Evolutionary conservation across 805 yeast genomes (phyloP), one percentile per base, ranked within the genome.

Genomic region (Citeromyces matritensis): DNA sequence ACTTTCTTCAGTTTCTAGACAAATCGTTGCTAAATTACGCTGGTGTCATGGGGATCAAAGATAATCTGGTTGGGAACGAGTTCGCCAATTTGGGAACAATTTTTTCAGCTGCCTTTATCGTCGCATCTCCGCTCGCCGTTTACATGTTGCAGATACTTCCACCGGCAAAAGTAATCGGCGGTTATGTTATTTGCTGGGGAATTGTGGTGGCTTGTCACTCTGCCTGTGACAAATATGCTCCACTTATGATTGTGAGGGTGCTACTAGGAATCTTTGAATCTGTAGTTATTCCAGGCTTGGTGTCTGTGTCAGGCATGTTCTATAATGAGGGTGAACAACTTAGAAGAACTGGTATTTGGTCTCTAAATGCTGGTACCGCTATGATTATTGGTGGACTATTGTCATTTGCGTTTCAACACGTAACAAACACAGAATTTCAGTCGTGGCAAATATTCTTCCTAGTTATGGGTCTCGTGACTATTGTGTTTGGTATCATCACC

Each of bases 381-480:
- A 58, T 57, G 23, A 55, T 63, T 7, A 42, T 63, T 21, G 69
- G 70, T 36, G 68, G 69, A 3, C 31, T 62, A 14, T 45, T 63
- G 9, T 59, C 69, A 0, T 70, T 60, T 48, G 73, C 62, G 0
- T 72, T 73, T 44, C 72, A 67, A 41, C 71, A 66, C 39, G 61
- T 71, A 19, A 39, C 44, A 6, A 55, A 54, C 19, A 53, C 58
- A 9, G 32, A 35, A 3, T 57, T 69, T 34, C 46, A 57, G 15
- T 62, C 74, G n/a, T 73, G 79, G 79, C 75, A 69, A 47, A 68
- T 72, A 30, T 61, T 71, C 50, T 73, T 69, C 45, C 42, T 72
- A 11, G 60, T 68, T 4, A 64, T 72, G 43, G 81, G 81, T 6
- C 30, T 66, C 2, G 42, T 69, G 10, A 73, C 79, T 3, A 48